A percentile compares a stretch with the other conserved stretches of the same genome.
These are phyloP conservation scores for Grigorovia humatica DNA, from an alignment of 805 yeast genomes.

Conservation along the genomic window DNA sequence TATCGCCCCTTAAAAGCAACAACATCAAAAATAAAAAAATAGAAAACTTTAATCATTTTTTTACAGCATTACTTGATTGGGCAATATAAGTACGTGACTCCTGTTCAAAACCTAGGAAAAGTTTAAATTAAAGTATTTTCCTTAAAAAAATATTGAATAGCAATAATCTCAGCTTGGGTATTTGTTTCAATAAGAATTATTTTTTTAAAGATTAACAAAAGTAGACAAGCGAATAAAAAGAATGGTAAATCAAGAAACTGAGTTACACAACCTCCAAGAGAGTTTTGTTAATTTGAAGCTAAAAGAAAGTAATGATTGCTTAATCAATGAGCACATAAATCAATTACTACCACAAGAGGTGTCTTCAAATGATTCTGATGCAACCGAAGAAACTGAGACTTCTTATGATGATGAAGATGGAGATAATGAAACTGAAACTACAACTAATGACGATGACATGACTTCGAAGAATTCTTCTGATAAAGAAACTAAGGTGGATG, in stretches of 20 bases:
- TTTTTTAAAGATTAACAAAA: neutral
- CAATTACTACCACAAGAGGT: constrained; percentile 17
- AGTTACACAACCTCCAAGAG: neutral
- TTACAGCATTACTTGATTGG: neutral
- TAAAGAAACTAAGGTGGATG: constrained; percentile 8
- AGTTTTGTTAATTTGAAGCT: neutral
- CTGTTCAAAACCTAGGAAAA: neutral
- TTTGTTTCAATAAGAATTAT: no score
- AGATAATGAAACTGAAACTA: neutral
- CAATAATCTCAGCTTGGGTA: no score
- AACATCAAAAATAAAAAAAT: no score
- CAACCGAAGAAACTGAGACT: constrained; percentile 6
- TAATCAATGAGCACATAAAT: constrained; percentile 13
- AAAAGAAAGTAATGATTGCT: neutral
- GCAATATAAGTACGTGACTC: neutral
- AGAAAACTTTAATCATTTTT: neutral
- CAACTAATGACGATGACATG: neutral
- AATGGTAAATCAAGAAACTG: neutral
- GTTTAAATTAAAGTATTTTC: neutral
- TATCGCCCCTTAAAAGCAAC: neutral
- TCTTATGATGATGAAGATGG: neutral
- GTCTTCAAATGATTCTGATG: constrained; percentile 16
- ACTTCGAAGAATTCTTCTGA: neutral
- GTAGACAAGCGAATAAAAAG: neutral
- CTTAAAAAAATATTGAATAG: neutral